Base-by-base conservation (phyloP, 306 rosid genomes). In the Pyrus communis region DNA sequence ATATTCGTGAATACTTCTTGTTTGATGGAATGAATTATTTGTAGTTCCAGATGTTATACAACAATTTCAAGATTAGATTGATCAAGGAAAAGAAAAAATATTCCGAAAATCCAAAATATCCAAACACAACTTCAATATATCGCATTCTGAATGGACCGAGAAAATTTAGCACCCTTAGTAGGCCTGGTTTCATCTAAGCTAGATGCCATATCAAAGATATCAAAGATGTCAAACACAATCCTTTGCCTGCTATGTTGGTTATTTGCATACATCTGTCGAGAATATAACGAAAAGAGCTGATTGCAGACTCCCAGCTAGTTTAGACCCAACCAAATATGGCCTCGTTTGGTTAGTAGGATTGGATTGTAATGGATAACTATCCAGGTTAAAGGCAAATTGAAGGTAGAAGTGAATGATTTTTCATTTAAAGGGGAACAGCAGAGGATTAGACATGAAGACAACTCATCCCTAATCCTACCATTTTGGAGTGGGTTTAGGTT, bases 1-100 rank as follows among this genome's bases (percentile, higher is more conserved):
- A 31, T 67, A 74, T 66, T 35, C 71, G 23, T 79, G 33, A 65
- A 63, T 55, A 82, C 60, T 23, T 27, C 71, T 80, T 72, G 7
- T 21, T 42, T n/a, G 11, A 22, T 25, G 75, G 45, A 51, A 33
- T 54, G 71, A 69, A 33, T 54, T 71, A 4, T 35, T 54, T 12
- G 23, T 23, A 23, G 61, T 58, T 58, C 19, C 75, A 71, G 10
- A 59, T 21, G 42, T 28, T 42, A 43, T 43, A 74, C n/a, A 4
- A 61, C 51, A 4, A 60, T 15, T 18, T 40, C 28, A 60, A 22
- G 22, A 72, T 57, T 40, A 40, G 27, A 25, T 22, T 18, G 13
- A 58, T 54, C 42, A 23, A 42, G 68, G 21, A 42, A 42, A 27
- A 61, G 14, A 45, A 15, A 60, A 69, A 7, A n/a, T 57, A 45